Base-by-base conservation (phyloP, 148 eudicot genomes). In the Cornus kousa region DNA sequence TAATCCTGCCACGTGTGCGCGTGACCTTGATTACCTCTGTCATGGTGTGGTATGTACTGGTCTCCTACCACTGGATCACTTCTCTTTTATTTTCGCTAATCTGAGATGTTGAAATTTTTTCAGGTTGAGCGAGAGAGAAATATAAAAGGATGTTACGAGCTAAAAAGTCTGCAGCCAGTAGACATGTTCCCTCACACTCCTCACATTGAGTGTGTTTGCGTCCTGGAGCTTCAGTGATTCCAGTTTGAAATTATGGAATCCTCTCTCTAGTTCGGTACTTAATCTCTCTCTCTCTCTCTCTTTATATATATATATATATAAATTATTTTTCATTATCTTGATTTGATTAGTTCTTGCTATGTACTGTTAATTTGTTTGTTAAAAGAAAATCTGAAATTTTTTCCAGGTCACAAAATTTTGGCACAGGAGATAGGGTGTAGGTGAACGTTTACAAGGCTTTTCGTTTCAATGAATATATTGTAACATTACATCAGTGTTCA, bases 171-270 rank as follows among this genome's bases (percentile, higher is more conserved):
- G 66, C 95, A 88, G 75, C 99, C 99, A 5, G 97, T 97, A 24
- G 99, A 97, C 81, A 97, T 97, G 99, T 97, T 97, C 78, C 99
- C 99, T 76, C 98, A 97, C 83, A 97, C 99, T 71, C 99, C 98
- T 70, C 99, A 97, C 80, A 94, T 94, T 14, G 99, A 97, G 81
- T 97, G 99, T 82, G 92, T 97, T 82, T 97, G 99, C 87, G 81
- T 94, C 64, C 80, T 97, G 76, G 98, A 97, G 78, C 92, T 97
- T 60, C 72, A 48, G 2, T 86, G 78, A 86, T 83, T 53, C 9
- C 39, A 59, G 5, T n/a, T 79, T 67, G 24, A 22, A 33, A 1
- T 80, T 23, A 55, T 70, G 37, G 59, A 11, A 11, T 53, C 62
- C 23, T 31, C 62, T 17, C 28, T 28, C 28, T 28, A 28, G 9